Conservation (phyloP, 1,139 yeast genomes). For the Hemisphaericaspora subhashii region DNA sequence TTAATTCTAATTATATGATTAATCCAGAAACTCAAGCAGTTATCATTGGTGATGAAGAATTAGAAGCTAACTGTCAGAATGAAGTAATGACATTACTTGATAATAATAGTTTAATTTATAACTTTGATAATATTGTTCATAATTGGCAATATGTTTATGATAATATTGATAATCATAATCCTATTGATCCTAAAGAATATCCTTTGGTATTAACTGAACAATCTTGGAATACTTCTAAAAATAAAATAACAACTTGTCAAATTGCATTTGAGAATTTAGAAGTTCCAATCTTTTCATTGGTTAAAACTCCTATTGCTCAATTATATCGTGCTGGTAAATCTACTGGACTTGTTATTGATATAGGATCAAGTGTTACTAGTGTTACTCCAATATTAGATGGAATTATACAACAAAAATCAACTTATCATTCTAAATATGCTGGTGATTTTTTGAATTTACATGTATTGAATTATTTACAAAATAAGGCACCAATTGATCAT, state of each 20-base stretch:
- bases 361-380: constrained; percentile 60
- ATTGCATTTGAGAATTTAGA: constrained; percentile 63
- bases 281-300: constrained; percentile 66
- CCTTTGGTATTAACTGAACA: constrained; percentile 71
- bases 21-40: constrained; percentile 24
- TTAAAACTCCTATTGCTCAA: constrained; percentile 70
- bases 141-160: constrained; percentile 62
- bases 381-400: constrained; percentile 77
- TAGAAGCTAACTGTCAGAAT: constrained; percentile 39
- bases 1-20: constrained; percentile 55
- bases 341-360: constrained; percentile 66
- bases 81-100: constrained; percentile 65
- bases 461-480: constrained; percentile 39
- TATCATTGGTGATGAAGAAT: constrained; percentile 53
- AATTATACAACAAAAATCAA: constrained; percentile 58
- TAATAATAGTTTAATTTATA: constrained; percentile 64
- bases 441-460: constrained; percentile 70
- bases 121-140: constrained; percentile 59
- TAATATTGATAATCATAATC: constrained; percentile 43
- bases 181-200: constrained; percentile 49
- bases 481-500: constrained; percentile 26
- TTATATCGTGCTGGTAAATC: constrained; percentile 68
- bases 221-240: constrained; percentile 58
- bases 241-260: constrained; percentile 52
- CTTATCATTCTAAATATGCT: constrained; percentile 60